Conservation (phyloP, 306 rosid species). For the Vigna reflexopilosa region DNA sequence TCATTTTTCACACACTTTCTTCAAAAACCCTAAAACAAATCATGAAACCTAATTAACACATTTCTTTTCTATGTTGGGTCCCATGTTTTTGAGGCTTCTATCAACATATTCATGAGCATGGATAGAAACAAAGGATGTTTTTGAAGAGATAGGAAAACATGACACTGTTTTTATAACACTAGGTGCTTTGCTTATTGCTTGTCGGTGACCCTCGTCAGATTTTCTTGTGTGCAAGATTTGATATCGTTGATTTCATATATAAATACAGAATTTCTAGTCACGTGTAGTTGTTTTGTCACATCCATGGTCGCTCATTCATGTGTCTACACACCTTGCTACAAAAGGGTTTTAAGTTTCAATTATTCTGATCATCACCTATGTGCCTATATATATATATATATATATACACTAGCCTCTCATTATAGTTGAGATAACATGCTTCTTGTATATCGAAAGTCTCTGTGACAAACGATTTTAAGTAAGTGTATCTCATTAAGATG, state of each 20-base stretch:
- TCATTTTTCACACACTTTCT: neutral
- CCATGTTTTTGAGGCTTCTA: neutral
- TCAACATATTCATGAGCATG: conserved; percentile 29
- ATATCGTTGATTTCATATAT: neutral
- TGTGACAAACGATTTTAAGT: no score
- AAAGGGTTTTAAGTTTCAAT: conserved; percentile 17
- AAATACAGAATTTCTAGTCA: conserved; percentile 23
- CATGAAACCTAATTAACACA: no score
- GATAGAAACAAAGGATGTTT: neutral
- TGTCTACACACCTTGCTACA: conserved; percentile 3
- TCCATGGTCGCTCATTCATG: conserved; percentile 5
- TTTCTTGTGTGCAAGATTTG: conserved; percentile 31
- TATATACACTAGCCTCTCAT: neutral
- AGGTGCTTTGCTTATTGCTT: conserved; percentile 32
- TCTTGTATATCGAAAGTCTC: no score
- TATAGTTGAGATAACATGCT: neutral
- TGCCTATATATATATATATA: neutral
- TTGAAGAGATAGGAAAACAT: no score
- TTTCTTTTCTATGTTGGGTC: neutral
- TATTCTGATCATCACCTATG: conserved; percentile 19
- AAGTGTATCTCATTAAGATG: no score
- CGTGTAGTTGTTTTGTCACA: conserved; percentile 26
- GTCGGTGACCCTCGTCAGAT: conserved; percentile 34
- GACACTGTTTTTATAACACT: neutral
- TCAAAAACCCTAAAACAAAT: no score